Evolutionary conservation across 352 stramenopile species (phyloP), one percentile per base, ranked within the genome.

Genomic region (Pilasporangium apinafurcum): DNA sequence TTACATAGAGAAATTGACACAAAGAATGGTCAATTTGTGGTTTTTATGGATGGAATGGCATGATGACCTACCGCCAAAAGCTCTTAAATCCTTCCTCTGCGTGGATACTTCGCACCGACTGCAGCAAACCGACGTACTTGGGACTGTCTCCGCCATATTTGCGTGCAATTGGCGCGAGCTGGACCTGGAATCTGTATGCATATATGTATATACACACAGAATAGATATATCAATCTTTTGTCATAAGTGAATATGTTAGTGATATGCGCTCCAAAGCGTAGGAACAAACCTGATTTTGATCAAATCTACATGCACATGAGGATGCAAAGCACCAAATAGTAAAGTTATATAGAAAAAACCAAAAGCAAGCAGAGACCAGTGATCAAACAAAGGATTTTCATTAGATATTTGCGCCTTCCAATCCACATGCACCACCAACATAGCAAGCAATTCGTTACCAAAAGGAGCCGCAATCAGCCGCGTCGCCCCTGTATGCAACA

Each of bases 201-300:
- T 13, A 44, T 29, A 7, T 9, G 18, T 14, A n/a, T 21, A 34
- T 24, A 31, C 1, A 35, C 5, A 24, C 14, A 41, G 18, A 31
- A 9, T n/a, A n/a, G n/a, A n/a, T n/a, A n/a, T n/a, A n/a, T n/a
- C n/a, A n/a, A n/a, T n/a, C n/a, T n/a, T n/a, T n/a, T n/a, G n/a
- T n/a, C n/a, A n/a, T n/a, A n/a, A n/a, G n/a, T n/a, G n/a, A n/a
- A n/a, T n/a, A n/a, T n/a, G n/a, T n/a, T n/a, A n/a, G n/a, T n/a
- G n/a, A n/a, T n/a, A n/a, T n/a, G n/a, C n/a, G n/a, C n/a, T n/a
- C n/a, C n/a, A n/a, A n/a, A n/a, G n/a, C n/a, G n/a, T n/a, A n/a
- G n/a, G n/a, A n/a, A n/a, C 50, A 17, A 48, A 72, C 62, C 76
- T 61, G 45, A 90, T 92, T 59, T 92, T 92, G 30, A 89, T 37